These are phyloP conservation scores for Carex myosuroides DNA, from an alignment of 176 grass and related monocot species.

Conservation along the genomic window DNA sequence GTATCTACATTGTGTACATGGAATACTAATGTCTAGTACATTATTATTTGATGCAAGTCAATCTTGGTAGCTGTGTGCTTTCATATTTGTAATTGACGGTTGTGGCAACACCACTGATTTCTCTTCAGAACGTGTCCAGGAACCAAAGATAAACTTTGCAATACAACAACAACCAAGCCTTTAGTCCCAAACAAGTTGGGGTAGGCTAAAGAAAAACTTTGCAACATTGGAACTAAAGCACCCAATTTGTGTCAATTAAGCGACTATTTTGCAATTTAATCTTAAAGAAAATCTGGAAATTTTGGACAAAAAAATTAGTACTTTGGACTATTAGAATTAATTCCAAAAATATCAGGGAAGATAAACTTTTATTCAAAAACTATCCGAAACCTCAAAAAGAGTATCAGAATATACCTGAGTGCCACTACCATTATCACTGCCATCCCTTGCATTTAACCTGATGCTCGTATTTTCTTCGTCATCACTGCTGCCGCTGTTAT, in stretches of 20 bases:
- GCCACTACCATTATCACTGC: constrained; percentile 76
- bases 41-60: neutral
- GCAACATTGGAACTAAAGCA: neutral
- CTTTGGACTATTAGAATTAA: neutral
- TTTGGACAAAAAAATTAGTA: neutral
- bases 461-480: constrained; percentile 40
- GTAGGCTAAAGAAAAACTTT: neutral
- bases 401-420: constrained; percentile 49
- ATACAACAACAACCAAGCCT: no score
- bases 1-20: neutral
- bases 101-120: neutral
- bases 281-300: neutral
- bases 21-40: neutral
- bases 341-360: neutral
- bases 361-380: neutral
- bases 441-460: constrained; percentile 60
- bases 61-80: neutral
- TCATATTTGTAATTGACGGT: neutral
- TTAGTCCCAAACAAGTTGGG: no score
- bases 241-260: neutral
- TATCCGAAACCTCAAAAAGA: neutral
- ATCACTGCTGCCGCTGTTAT: constrained; percentile 47
- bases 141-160: neutral
- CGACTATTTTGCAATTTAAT: neutral
- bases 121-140: neutral